Evolutionary conservation across 345 rosid genomes (phyloP), one percentile per base, ranked within the genome.

Genomic region (Nasturtium officinale): DNA sequence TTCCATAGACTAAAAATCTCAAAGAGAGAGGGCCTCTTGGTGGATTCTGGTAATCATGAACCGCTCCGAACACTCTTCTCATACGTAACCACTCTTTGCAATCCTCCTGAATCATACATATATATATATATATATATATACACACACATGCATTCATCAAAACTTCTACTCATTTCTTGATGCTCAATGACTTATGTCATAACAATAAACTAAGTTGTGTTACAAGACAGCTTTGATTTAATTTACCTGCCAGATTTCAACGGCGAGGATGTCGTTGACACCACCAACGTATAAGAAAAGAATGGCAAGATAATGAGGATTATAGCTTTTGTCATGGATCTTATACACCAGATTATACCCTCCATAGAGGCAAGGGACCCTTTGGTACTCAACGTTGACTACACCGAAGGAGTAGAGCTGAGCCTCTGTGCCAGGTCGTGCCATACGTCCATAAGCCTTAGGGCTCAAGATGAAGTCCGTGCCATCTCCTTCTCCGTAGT

Each of bases 381-480:
- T 81, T 50, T 82, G 80, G 82, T 80, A 94, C 73, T 94, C 92
- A 0, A 94, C 71, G 3, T 85, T 87, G 3, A 91, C 96, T n/a
- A 89, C 97, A 3, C 98, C 98, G 2, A 81, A 83, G 17, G 85
- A 78, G 16, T 75, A 85, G 54, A 94, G 81, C 67, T 87, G 80
- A 0, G 7, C 42, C 2, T 78, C 82, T 40, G 46, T 55, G 64
- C 81, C 79, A 0, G 87, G 67, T 53, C 47, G 58, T 0, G 92
- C 92, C 84, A 94, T 61, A 67, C 77, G 81, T 15, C 81, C 76
- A 40, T 86, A 93, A 9, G 96, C 92, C 0, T 82, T 75, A 1
- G 86, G 57, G 81, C 97, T 93, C 16, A 93, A 85, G 73, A 93
- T 81, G 82, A 93, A 93, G 81, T 93, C 97, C 0, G 98, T 84